Evolutionary conservation across 345 rosid genomes (phyloP).

Genomic region (Nephelium lappaceum): DNA sequence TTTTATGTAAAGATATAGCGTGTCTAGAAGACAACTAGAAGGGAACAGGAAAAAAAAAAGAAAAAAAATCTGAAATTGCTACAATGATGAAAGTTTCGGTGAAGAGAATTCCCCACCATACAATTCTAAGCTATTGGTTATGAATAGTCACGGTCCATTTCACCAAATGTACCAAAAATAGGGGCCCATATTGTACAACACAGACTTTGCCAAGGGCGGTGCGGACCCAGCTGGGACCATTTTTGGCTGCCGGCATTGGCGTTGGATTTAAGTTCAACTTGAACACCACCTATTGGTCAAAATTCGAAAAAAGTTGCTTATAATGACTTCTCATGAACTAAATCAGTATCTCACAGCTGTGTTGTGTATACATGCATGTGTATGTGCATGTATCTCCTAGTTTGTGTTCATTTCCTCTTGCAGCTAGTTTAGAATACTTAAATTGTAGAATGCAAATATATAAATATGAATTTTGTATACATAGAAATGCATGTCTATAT

Average conservation of each 20-base stretch:
- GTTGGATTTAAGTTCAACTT: neutral
- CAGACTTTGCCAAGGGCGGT: neutral
- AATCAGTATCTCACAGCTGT: constrained; percentile 6
- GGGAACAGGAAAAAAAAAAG: too few relatives aligned
- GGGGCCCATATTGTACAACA: neutral
- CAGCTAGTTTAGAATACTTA: too few relatives aligned
- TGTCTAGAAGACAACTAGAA: too few relatives aligned
- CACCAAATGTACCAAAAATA: neutral
- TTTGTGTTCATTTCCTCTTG: too few relatives aligned
- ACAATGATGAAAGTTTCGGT: neutral
- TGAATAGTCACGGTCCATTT: constrained; percentile 5
- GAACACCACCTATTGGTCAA: neutral
- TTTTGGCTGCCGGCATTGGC: neutral
- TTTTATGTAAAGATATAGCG: too few relatives aligned
- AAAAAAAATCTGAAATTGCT: neutral
- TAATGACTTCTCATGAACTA: neutral
- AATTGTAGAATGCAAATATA: too few relatives aligned
- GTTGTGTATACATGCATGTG: too few relatives aligned
- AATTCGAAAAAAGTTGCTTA: neutral
- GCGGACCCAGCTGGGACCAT: constrained; percentile 7
- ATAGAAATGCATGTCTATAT: too few relatives aligned
- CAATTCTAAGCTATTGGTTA: neutral
- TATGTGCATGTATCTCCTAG: too few relatives aligned
- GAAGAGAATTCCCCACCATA: constrained; percentile 1
- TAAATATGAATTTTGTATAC: too few relatives aligned